Evolutionary conservation across 768 basidiomycete species (phyloP), one percentile per base, ranked within the genome.

Genomic region (Suillus placidus): DNA sequence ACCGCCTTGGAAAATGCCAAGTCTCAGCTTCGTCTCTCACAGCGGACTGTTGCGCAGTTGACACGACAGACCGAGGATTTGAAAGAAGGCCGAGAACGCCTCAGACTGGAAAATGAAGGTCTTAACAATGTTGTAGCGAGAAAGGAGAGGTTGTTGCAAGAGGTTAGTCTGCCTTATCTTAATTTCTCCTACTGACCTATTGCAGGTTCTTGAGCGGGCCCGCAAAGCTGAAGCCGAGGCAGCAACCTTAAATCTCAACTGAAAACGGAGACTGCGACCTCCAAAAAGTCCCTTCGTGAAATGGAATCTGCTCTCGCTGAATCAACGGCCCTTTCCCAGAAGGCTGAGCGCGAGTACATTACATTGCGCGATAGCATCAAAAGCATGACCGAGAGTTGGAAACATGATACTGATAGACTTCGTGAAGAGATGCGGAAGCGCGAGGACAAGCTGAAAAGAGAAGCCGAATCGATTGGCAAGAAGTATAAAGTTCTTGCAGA

Each of bases 1-100:
- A 89, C 87, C 67, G 92, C 92, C 60, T 80, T 96, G 64, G 94
- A 96, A 75, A 93, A 94, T 73, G 93, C 94, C 13, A 92, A 93
- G 73, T 80, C 85, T 23, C 94, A 96, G 74, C 80, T 96, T 54
- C 78, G 94, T 66, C 75, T 94, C 49, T 90, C 90, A 10, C 94
- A 96, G 74, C 81, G 93, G 65, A 89, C 87, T 57, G 94, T 95
- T 13, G 92, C 92, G 35, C 90, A 92, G 74, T 77, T 95, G 51
- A 94, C 93, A 45, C 81, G 93, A 52, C 92, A 92, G 77, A 90
- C 90, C 32, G 94, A 95, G 74, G 94, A 96, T 75, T 75, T 95
- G 74, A 95, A 94, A 74, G 94, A 95, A 74, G 90, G 87, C 3
- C 83, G 93, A 68, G 94, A 96, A 76, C 81, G 94, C 57, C 77